These are phyloP conservation scores for Epichloe amarillans DNA, from an alignment of 2,329 filamentous ascomycete genomes.

Conservation along the genomic window DNA sequence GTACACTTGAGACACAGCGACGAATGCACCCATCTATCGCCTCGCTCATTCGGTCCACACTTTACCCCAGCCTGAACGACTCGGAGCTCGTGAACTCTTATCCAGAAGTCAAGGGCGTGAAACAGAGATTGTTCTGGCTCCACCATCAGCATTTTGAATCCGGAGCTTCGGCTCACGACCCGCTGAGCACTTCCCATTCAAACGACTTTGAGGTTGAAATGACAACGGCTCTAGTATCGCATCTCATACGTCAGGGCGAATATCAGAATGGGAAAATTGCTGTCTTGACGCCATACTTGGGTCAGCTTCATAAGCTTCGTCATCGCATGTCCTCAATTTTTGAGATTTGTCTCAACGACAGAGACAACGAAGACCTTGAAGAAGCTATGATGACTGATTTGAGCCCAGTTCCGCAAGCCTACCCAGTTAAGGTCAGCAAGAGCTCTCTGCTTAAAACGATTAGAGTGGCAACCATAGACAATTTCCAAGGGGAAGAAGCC, in stretches of 20 bases:
- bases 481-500: constrained; percentile 67
- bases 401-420: not conserved
- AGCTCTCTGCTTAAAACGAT: constrained; percentile 31
- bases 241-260: constrained; percentile 50
- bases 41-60: constrained; percentile 37
- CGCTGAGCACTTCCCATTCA: constrained; percentile 30
- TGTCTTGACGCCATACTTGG: constrained; percentile 53
- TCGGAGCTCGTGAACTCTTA: constrained; percentile 22
- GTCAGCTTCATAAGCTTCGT: constrained; percentile 41
- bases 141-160: constrained; percentile 40
- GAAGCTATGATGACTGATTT: not conserved
- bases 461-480: constrained; percentile 54
- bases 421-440: constrained; percentile 2
- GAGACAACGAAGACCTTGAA: constrained; percentile 32
- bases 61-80: constrained; percentile 46
- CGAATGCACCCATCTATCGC: constrained; percentile 55
- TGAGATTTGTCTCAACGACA: constrained; percentile 50
- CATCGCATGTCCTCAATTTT: constrained; percentile 31
- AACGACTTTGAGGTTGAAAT: constrained; percentile 53
- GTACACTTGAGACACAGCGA: constrained; percentile 41
- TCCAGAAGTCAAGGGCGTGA: constrained; percentile 40
- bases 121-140: constrained; percentile 44
- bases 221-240: constrained; percentile 46
- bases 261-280: constrained; percentile 52
- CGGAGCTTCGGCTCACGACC: constrained; percentile 15